Conservation (phyloP, 148 eudicot species). For the Rhododendron williamsianum region DNA sequence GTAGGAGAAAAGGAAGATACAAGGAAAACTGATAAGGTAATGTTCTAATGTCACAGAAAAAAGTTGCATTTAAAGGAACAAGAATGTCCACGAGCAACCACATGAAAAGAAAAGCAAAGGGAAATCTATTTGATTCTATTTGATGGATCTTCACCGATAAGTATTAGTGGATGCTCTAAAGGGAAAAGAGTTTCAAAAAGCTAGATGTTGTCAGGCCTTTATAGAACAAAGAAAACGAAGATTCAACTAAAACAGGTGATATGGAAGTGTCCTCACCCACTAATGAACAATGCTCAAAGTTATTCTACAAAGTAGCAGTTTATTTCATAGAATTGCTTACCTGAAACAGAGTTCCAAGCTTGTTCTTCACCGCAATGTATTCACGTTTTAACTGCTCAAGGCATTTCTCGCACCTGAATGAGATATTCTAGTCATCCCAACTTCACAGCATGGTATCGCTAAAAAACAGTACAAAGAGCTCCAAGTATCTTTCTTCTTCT, state of each 20-base stretch:
- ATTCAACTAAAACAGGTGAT: not conserved
- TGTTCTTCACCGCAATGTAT: slow-evolving; percentile 16
- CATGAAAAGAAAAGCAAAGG: not conserved
- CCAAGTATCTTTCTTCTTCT: not conserved
- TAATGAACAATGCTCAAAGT: not conserved
- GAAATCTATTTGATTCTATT: not conserved
- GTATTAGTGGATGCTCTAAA: not conserved
- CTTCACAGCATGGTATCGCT: not conserved
- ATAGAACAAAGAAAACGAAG: not conserved
- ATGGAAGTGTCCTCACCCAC: not conserved
- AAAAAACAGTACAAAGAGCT: not conserved
- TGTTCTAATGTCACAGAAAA: not conserved
- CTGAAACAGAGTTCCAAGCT: slow-evolving; percentile 19
- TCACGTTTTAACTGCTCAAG: slow-evolving; percentile 14
- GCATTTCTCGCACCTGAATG: slow-evolving; percentile 19
- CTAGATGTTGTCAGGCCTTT: not conserved
- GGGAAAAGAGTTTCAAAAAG: not conserved
- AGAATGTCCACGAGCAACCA: not conserved
- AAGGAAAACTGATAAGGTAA: not conserved
- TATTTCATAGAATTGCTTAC: slow-evolving; percentile 7
- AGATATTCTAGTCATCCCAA: not conserved
- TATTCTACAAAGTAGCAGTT: not conserved
- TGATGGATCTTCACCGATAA: not conserved
- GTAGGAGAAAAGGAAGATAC: not conserved
- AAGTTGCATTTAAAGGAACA: not conserved